phyloP scores from a whole-genome alignment of 2,329 filamentous ascomycete genomes.

The Coniosporium tulheliwenetii region DNA sequence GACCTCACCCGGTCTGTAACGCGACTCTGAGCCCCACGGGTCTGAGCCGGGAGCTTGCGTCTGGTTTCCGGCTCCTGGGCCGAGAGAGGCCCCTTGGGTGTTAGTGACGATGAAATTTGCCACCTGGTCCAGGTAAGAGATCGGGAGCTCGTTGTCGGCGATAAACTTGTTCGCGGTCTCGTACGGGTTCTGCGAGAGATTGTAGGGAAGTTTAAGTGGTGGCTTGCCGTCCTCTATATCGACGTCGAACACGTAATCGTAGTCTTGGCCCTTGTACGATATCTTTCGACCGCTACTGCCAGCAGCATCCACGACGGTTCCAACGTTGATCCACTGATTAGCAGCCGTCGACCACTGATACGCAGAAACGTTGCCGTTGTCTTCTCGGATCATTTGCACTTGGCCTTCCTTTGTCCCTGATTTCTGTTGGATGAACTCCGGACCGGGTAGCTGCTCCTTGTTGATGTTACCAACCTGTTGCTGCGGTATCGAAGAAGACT shows the following conservation, averaged over 20 bases:
- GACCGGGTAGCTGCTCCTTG: conserved; percentile 80
- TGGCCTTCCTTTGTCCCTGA: conserved; percentile 93
- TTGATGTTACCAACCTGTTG: conserved; percentile 72
- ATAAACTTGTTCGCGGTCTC: conserved; percentile 86
- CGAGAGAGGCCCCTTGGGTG: conserved; percentile 73
- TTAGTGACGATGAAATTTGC: conserved; percentile 86
- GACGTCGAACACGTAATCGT: conserved; percentile 93
- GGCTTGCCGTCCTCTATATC: conserved; percentile 93
- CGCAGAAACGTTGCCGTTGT: conserved; percentile 67
- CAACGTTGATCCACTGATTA: conserved; percentile 70
- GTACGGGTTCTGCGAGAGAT: conserved; percentile 82
- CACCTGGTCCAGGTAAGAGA: conserved; percentile 79
- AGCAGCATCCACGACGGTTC: conserved; percentile 83
- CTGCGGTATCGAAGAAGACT: conserved; percentile 71
- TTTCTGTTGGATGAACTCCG: conserved; percentile 68
- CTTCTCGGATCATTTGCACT: conserved; percentile 76
- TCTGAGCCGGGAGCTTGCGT: conserved; percentile 41
- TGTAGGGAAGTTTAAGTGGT: conserved; percentile 84
- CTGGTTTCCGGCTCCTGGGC: conserved; percentile 33
- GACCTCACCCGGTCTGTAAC: conserved; percentile 61
- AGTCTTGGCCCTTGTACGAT: conserved; percentile 69
- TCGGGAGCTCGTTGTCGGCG: conserved; percentile 71
- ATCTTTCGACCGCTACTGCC: conserved; percentile 53
- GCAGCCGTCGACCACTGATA: conserved; percentile 68
- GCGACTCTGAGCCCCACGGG: conserved; percentile 61